Evolutionary conservation across 2,329 filamentous ascomycete genomes (phyloP).

Genomic region (Ophiosphaerella korrae): DNA sequence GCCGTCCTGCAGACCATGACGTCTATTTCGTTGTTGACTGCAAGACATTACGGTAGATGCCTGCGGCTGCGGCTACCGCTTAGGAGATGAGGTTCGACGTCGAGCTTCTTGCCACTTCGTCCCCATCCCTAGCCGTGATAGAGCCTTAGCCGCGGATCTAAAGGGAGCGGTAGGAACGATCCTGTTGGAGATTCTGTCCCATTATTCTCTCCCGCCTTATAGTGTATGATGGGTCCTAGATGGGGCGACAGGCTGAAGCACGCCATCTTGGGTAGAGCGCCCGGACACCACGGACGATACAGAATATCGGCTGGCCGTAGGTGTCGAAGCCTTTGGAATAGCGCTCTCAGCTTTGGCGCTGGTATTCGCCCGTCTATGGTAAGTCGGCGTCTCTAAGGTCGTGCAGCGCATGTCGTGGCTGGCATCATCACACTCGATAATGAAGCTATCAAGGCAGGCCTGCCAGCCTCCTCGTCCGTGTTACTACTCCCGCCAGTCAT

Average conservation of each 20-base stretch:
- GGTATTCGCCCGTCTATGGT: conserved; percentile 21
- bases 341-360: conserved; percentile 17
- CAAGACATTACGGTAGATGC: too few relatives aligned
- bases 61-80: too few relatives aligned
- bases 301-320: conserved; percentile 16
- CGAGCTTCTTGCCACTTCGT: too few relatives aligned
- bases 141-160: conserved; percentile 3
- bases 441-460: conserved; percentile 20
- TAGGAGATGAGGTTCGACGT: too few relatives aligned
- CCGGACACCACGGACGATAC: conserved; percentile 10
- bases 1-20: too few relatives aligned
- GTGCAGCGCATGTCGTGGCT: conserved; percentile 25
- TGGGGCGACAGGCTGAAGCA: conserved; percentile 15
- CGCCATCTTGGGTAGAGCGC: conserved; percentile 18
- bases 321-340: conserved; percentile 12
- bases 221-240: conserved; percentile 12
- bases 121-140: neutral
- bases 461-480: conserved; percentile 17
- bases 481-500: conserved; percentile 12
- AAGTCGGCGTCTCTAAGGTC: conserved; percentile 19
- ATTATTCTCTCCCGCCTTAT: conserved; percentile 17
- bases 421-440: conserved; percentile 22
- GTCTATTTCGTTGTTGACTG: too few relatives aligned
- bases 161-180: conserved; percentile 14
- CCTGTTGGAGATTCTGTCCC: conserved; percentile 11